A percentile compares a stretch with the other conserved stretches of the same genome.
Evolutionary conservation across 257 asterid species (phyloP).

Genomic region (Lavandula angustifolia): DNA sequence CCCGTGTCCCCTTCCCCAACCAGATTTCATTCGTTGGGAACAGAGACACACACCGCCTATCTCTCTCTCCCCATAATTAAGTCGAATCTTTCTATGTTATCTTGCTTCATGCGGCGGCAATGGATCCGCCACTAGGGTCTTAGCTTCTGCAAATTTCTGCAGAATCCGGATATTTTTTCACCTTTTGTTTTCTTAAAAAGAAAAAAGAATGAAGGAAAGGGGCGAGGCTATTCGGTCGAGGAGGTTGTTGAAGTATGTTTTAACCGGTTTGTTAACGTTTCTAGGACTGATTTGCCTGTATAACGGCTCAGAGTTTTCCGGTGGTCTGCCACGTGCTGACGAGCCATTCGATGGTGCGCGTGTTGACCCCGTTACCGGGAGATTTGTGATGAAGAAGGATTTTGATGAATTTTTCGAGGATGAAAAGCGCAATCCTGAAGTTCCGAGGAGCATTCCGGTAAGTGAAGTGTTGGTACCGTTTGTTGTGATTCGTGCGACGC

Average conservation of each 20-base stretch:
- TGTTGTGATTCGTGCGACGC: neutral
- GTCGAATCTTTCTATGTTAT: constrained; percentile 1
- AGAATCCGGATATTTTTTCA: neutral
- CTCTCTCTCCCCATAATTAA: constrained; percentile 6
- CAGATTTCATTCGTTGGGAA: constrained; percentile 15
- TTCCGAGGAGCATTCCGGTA: constrained; percentile 71
- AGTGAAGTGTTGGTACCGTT: constrained; percentile 18
- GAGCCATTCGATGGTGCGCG: constrained; percentile 50
- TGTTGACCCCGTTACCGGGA: constrained; percentile 55
- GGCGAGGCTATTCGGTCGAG: constrained; percentile 38
- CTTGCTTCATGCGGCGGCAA: constrained; percentile 44
- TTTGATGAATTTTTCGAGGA: constrained; percentile 55
- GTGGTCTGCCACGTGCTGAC: constrained; percentile 58
- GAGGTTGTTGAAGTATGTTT: constrained; percentile 51
- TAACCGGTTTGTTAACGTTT: constrained; percentile 50
- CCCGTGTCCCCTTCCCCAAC: constrained; percentile 16
- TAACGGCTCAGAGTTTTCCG: constrained; percentile 52
- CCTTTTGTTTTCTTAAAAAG: neutral
- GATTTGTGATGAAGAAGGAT: constrained; percentile 38
- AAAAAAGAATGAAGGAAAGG: constrained; percentile 49
- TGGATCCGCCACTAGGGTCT: constrained; percentile 53
- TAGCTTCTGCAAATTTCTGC: constrained; percentile 26
- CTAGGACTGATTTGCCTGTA: constrained; percentile 71
- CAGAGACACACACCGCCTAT: neutral
- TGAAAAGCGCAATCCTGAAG: constrained; percentile 56